Evolutionary conservation across 306 rosid species (phyloP).

Genomic region (Astragalus glycyphyllos): DNA sequence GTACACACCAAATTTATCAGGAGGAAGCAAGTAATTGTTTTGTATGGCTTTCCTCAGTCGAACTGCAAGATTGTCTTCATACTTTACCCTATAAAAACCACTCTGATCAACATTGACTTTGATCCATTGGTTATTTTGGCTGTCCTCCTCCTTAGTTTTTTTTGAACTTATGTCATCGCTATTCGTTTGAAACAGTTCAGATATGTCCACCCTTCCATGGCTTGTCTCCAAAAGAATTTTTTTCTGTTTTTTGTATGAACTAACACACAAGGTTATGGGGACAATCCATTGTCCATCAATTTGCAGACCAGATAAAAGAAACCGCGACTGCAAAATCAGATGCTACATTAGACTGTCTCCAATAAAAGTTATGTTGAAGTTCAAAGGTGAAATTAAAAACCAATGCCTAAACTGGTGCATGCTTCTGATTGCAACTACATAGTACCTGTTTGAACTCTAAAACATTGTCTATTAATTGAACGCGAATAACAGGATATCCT

Average conservation of each 20-base stretch:
- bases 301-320: slow-evolving; percentile 53
- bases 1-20: slow-evolving; percentile 60
- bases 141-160: slow-evolving; percentile 36
- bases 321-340: slow-evolving; percentile 57
- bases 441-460: slow-evolving; percentile 71
- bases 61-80: slow-evolving; percentile 61
- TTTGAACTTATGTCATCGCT: slow-evolving; percentile 34
- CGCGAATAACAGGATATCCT: slow-evolving; percentile 71
- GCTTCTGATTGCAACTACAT: no score
- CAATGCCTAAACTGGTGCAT: no score
- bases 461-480: slow-evolving; percentile 45
- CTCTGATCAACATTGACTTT: slow-evolving; percentile 62
- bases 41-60: slow-evolving; percentile 57
- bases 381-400: slow-evolving; percentile 3
- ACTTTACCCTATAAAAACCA: slow-evolving; percentile 71
- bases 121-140: slow-evolving; percentile 54
- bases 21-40: slow-evolving; percentile 52
- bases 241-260: slow-evolving; percentile 52
- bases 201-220: slow-evolving; percentile 51
- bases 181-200: slow-evolving; percentile 42
- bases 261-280: slow-evolving; percentile 60
- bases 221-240: slow-evolving; percentile 56
- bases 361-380: slow-evolving; percentile 2
- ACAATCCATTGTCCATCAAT: slow-evolving; percentile 63
- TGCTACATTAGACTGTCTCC: slow-evolving; percentile 30